Conservation (phyloP, 2,329 filamentous ascomycete species). For the Colletotrichum ledebouriae region DNA sequence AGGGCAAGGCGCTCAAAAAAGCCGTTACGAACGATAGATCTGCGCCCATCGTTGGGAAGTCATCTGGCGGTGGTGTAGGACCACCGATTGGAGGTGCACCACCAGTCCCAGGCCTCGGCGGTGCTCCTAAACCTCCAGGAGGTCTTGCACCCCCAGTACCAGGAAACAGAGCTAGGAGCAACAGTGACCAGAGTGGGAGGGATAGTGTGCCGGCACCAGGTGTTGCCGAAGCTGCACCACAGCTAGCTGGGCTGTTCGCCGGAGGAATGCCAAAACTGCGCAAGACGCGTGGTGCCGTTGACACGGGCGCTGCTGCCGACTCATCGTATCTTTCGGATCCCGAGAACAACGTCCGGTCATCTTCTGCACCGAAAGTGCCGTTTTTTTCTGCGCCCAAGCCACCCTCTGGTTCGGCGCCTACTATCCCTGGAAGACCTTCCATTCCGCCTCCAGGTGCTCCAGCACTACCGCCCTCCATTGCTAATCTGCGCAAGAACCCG, state of each 20-base stretch:
- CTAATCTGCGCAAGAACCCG: constrained; percentile 71
- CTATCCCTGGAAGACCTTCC: constrained; percentile 67
- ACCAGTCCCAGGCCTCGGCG: constrained; percentile 75
- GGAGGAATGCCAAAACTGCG: constrained; percentile 96
- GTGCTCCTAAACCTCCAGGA: constrained; percentile 64
- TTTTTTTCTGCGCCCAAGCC: constrained; percentile 68
- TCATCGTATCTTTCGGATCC: constrained; percentile 86
- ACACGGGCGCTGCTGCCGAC: constrained; percentile 72
- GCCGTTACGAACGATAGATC: constrained; percentile 93
- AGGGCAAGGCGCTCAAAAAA: constrained; percentile 85
- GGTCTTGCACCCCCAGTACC: constrained; percentile 80
- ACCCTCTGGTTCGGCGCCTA: constrained; percentile 71
- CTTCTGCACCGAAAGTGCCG: constrained; percentile 67
- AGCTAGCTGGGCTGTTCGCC: constrained; percentile 89
- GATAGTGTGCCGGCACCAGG: constrained; percentile 54
- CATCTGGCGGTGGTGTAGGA: constrained; percentile 66
- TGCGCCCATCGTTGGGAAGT: constrained; percentile 76
- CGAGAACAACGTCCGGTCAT: constrained; percentile 65
- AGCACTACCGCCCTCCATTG: constrained; percentile 66
- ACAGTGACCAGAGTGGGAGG: constrained; percentile 78
- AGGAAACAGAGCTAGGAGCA: constrained; percentile 80
- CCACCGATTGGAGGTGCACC: constrained; percentile 81
- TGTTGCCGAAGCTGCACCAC: constrained; percentile 75
- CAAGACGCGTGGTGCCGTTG: constrained; percentile 84
- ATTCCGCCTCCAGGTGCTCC: constrained; percentile 61